Base-by-base conservation (phyloP, 768 basidiomycete genomes). In the Cytidiella melzeri region DNA sequence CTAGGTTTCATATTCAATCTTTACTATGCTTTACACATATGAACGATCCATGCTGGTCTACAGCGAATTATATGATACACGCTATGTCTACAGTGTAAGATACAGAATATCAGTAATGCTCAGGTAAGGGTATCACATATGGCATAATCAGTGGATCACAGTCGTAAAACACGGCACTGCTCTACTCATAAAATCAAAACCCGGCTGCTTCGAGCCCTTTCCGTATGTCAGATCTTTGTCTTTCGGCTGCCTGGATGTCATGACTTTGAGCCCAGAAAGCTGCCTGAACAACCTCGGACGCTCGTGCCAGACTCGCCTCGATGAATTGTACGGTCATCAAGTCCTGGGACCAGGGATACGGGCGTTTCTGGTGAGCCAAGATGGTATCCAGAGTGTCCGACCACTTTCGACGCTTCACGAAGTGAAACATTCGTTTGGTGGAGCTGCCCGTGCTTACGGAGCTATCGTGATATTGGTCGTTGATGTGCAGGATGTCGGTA, bases 161-260 rank as follows among this genome's bases (percentile, higher is more conserved):
- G 15, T 34, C 30, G 9, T 34, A 15, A 34, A n/a, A n/a, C n/a
- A n/a, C n/a, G n/a, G n/a, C n/a, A n/a, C n/a, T n/a, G n/a, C n/a
- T n/a, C n/a, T n/a, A n/a, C n/a, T n/a, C n/a, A n/a, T n/a, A 41
- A 38, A 45, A 64, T 66, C 63, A 84, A 59, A 87, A 85, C 6
- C 83, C 83, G 41, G 83, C 82, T 24, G 76, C 77, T 64, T 83
- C 80, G 37, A 85, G 64, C n/a, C 81, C 81, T 58, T 74, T 81
- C 55, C 80, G 70, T 48, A 84, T 80, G 60, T 85, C 81, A 25
- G 79, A 79, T 62, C 83, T 74, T 24, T 75, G 72, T 39, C 79
- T 55, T 63, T 86, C 83, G 23, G 69, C 64, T 42, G 75, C 73
- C 64, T 79, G 79, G 38, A 84, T 67, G 50, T 83, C 81, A 56